Evolutionary conservation across 441 rosid species (phyloP), one percentile per base, ranked within the genome.

Genomic region (Populus hybrid): DNA sequence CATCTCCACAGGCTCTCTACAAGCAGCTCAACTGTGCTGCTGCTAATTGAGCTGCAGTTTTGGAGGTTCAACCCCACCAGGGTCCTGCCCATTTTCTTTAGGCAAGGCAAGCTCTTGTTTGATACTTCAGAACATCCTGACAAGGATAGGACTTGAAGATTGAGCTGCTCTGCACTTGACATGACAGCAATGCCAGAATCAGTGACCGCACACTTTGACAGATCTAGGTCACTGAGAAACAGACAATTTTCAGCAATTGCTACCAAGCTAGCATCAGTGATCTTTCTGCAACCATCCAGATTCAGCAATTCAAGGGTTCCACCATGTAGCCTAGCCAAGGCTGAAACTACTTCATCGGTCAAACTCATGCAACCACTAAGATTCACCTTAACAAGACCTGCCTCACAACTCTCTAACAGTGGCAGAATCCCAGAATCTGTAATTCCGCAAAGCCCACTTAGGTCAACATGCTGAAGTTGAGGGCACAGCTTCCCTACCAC

Each of bases 221-320:
- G 73, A 83, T 94, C 98, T 0, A 96, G 90, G 85, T 96, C 95
- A 3, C 87, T 85, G n/a, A 96, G 92, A 73, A 95, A 88, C 78
- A 87, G 72, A 83, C 99, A 92, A 75, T 88, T 85, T 74, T 89
- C 89, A 26, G 97, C 87, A 6, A 94, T 86, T 65, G 93, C 86
- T 4, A 78, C 79, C 85, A 96, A 85, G 81, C 94, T 91, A 67
- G 89, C 84, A 74, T 96, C 98, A 3, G 92, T 87, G 66, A 96
- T 85, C 86, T 85, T 92, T 87, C 88, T 88, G 91, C 99, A 96
- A 57, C 98, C 96, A n/a, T 91, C 93, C n/a, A 96, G 89, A 84
- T 88, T 94, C 38, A 96, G 86, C 79, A 87, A 67, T 85, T 96
- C 94, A 6, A 96, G 89, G 50, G 97, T 87, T 81, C 75, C 83